Evolutionary conservation across 2,329 filamentous ascomycete species (phyloP), one percentile per base, ranked within the genome.

Genomic region (Aspergillus sp.): DNA sequence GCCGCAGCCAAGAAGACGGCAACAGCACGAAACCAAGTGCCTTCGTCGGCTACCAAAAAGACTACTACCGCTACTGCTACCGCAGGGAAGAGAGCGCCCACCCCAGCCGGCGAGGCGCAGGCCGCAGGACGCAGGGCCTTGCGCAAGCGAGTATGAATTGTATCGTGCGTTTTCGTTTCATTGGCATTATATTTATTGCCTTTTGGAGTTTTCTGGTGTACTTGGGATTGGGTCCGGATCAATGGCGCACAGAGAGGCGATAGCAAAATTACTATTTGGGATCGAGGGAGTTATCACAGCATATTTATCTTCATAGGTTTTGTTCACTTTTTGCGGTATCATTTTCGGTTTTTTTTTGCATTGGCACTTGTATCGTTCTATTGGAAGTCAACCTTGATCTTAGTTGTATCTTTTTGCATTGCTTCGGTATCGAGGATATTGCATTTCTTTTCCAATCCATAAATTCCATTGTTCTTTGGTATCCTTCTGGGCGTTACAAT

Each of bases 111-210:
- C 27, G 68, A 72, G 42, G 56, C 61, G 25, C 52, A 64, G 6
- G 53, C 64, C 27, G 53, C 63, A 9, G 65, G 65, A 17, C 66
- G 66, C 27, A 62, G 71, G 44, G 64, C 68, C 10, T 55, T 74
- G 50, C 68, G 71, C 41, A 74, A 71, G 54, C 63, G 69, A 15
- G 63, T 59, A 20, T 70, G 64, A 53, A 42, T 7, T 17, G 12
- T 22, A 19, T 48, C 25, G 7, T 37, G n/a, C 7, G 17, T 9
- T 37, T 7, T 37, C 10, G 4, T 30, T 30, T 30, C 25, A 30
- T 30, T 30, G 25, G 25, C 25, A 10, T 35, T 5, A 1, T 15
- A 35, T n/a, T 35, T 10, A 5, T 39, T 13, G 13, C 4, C 15
- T 39, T 39, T 5, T 39, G 37, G 15, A 22, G 37, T 20, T 39